These are phyloP conservation scores for Calonectria multiphialidica DNA, from an alignment of 2,329 filamentous ascomycete genomes.

Conservation along the genomic window DNA sequence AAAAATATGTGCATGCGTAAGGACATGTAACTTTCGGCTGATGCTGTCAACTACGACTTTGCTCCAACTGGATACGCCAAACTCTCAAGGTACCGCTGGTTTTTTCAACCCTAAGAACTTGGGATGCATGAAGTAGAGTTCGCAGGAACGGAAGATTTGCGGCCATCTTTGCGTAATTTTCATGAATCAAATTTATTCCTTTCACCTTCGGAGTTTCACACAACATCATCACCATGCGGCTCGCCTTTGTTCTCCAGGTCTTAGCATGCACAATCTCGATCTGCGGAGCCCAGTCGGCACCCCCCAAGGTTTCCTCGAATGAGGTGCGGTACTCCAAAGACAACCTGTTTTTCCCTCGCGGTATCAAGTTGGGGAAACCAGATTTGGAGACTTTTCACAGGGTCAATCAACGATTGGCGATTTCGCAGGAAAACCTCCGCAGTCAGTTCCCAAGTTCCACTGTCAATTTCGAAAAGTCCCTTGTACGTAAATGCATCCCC, in stretches of 20 bases:
- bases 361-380: not conserved
- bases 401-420: not conserved
- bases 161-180: not conserved
- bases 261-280: not conserved
- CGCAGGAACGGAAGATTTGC: not conserved
- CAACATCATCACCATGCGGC: not conserved
- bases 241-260: not conserved
- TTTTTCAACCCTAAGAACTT: not conserved
- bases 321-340: not conserved
- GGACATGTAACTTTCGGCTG: not conserved
- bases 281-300: not conserved
- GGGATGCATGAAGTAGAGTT: no score
- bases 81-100: not conserved
- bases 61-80: not conserved
- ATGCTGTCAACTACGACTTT: not conserved
- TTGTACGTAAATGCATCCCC: not conserved
- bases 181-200: not conserved
- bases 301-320: not conserved
- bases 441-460: not conserved
- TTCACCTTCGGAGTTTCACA: not conserved
- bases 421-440: not conserved
- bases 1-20: not conserved
- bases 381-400: not conserved
- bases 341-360: not conserved
- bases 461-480: not conserved